Conservation (phyloP, 352 stramenopile species). For the Pythium pyrilobum region DNA sequence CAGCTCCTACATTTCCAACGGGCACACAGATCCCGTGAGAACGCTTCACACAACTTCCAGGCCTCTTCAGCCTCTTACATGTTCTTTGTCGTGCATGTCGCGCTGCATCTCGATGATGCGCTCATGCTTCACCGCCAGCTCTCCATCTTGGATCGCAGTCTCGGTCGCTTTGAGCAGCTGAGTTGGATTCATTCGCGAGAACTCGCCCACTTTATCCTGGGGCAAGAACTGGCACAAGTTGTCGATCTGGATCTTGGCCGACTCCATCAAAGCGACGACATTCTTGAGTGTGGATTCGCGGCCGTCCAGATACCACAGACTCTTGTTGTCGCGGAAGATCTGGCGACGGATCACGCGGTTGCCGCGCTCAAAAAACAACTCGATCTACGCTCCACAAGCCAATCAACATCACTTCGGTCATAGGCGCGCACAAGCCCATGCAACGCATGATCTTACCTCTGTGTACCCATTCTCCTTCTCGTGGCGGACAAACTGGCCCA, state of each 20-base stretch:
- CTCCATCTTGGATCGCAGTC: slow-evolving; percentile 63
- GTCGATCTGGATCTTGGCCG: slow-evolving; percentile 94
- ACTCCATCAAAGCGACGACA: slow-evolving; percentile 72
- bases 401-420: slow-evolving; percentile 1
- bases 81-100: slow-evolving; percentile 65
- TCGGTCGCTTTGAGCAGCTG: slow-evolving; percentile 78
- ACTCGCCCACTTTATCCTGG: slow-evolving; percentile 94
- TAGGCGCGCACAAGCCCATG: not conserved
- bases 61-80: slow-evolving; percentile 22
- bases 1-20: slow-evolving; percentile 44
- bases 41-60: not conserved
- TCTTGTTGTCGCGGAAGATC: slow-evolving; percentile 90
- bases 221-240: slow-evolving; percentile 99
- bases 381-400: slow-evolving; percentile 70
- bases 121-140: slow-evolving; percentile 67
- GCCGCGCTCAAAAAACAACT: slow-evolving; percentile 83
- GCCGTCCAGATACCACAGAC: slow-evolving; percentile 75
- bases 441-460: slow-evolving; percentile 29
- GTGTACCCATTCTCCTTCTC: slow-evolving; percentile 83
- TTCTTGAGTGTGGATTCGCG: slow-evolving; percentile 64
- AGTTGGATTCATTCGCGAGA: slow-evolving; percentile 78
- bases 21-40: not conserved
- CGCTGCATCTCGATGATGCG: slow-evolving; percentile 73
- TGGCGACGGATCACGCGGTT: slow-evolving; percentile 86
- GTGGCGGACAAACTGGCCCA: slow-evolving; percentile 88